A percentile compares a stretch with the other conserved stretches of the same genome.
Conservation (phyloP, 345 rosid species). For the Microthlaspi erraticum region DNA sequence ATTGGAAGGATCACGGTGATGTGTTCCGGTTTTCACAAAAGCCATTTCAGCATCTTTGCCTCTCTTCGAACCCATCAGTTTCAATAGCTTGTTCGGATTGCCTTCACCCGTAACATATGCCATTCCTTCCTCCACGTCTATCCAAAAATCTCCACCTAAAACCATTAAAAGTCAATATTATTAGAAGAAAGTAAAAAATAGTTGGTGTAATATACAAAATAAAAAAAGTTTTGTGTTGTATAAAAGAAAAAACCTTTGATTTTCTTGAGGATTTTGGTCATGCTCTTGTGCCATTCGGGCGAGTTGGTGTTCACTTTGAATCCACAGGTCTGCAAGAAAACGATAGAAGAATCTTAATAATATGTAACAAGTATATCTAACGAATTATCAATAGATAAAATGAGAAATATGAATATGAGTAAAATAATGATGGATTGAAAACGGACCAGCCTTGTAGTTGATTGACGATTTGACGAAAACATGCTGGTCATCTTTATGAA, state of each 20-base stretch:
- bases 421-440: slow-evolving; percentile 22
- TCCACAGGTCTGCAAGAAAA: slow-evolving; percentile 43
- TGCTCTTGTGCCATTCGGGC: slow-evolving; percentile 42
- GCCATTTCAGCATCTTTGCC: slow-evolving; percentile 41
- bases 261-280: slow-evolving; percentile 45
- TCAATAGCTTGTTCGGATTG: slow-evolving; percentile 39
- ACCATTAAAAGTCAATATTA: not conserved
- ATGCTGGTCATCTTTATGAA: slow-evolving; percentile 17
- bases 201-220: too few species aligned
- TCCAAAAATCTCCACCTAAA: slow-evolving; percentile 40
- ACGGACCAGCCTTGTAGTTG: slow-evolving; percentile 39
- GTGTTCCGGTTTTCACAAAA: slow-evolving; percentile 34
- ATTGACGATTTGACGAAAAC: slow-evolving; percentile 29
- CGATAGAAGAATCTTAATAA: not conserved
- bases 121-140: slow-evolving; percentile 46
- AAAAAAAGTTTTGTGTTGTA: not conserved
- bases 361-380: not conserved
- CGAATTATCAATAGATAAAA: not conserved
- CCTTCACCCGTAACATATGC: slow-evolving; percentile 42
- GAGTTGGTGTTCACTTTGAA: slow-evolving; percentile 44
- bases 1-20: slow-evolving; percentile 1
- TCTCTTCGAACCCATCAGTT: slow-evolving; percentile 40
- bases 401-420: not conserved
- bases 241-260: slow-evolving; percentile 23
- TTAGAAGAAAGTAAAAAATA: not conserved